Evolutionary conservation across 306 rosid species (phyloP).

Genomic region (Dryas octopetala): DNA sequence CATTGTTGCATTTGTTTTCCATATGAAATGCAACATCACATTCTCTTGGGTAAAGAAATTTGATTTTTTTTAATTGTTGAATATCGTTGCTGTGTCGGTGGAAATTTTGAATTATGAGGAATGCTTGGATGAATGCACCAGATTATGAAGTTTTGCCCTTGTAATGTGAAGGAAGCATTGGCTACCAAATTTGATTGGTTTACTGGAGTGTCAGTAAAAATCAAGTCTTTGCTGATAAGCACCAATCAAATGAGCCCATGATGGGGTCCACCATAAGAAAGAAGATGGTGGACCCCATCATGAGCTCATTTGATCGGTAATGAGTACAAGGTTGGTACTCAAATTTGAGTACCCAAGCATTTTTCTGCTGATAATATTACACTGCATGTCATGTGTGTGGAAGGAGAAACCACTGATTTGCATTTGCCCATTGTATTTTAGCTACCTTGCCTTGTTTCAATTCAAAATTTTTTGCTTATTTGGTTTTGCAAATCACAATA

Average conservation of each 20-base stretch:
- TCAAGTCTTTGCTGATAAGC: no score
- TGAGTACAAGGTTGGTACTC: no score
- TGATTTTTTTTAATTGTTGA: neutral
- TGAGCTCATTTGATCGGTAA: no score
- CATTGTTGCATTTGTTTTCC: neutral
- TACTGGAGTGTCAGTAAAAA: no score
- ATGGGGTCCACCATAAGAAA: no score
- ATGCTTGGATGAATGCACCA: neutral
- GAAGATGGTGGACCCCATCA: no score
- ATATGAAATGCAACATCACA: constrained; percentile 2
- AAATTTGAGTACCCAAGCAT: no score
- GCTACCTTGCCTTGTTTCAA: no score
- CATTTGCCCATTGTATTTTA: neutral
- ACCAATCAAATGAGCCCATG: no score
- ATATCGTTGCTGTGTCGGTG: neutral
- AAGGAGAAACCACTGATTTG: no score
- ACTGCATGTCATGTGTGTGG: no score
- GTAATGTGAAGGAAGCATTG: neutral
- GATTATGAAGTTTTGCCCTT: neutral
- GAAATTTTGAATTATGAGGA: neutral
- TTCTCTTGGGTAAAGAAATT: neutral
- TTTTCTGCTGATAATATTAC: no score
- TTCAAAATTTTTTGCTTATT: neutral
- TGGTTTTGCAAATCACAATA: neutral
- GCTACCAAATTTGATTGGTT: neutral